A percentile compares a stretch with the other conserved stretches of the same genome.
These are phyloP conservation scores for Starmerella powellii DNA, from an alignment of 805 yeast species.

Conservation along the genomic window DNA sequence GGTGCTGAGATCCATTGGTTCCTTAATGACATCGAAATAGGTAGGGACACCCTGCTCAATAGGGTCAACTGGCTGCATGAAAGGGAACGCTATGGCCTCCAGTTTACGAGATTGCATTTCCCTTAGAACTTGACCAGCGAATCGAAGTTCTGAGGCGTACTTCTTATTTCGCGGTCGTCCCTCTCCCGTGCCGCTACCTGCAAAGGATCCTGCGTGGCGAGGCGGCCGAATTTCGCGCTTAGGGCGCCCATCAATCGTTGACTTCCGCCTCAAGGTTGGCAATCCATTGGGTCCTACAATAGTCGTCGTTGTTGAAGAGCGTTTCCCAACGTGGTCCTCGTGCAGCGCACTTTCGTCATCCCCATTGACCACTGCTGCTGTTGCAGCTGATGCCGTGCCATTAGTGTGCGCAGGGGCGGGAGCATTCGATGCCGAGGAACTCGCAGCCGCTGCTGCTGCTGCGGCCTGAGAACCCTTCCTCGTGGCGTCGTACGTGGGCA, in stretches of 20 bases:
- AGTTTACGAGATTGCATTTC: slow-evolving; percentile 77
- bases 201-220: slow-evolving; percentile 76
- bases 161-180: slow-evolving; percentile 70
- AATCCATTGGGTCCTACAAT: slow-evolving; percentile 32
- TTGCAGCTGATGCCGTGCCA: slow-evolving; percentile 1
- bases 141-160: slow-evolving; percentile 76
- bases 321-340: slow-evolving; percentile 14
- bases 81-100: slow-evolving; percentile 77
- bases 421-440: too few species aligned
- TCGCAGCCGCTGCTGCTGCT: slow-evolving; percentile 29
- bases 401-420: too few species aligned
- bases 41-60: slow-evolving; percentile 87
- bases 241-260: slow-evolving; percentile 65
- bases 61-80: slow-evolving; percentile 87
- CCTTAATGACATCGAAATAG: slow-evolving; percentile 71
- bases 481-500: slow-evolving; percentile 50
- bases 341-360: slow-evolving; percentile 2
- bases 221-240: slow-evolving; percentile 96
- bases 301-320: slow-evolving; percentile 16
- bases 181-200: slow-evolving; percentile 30
- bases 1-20: slow-evolving; percentile 92
- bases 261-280: slow-evolving; percentile 62
- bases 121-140: slow-evolving; percentile 67
- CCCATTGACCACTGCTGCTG: slow-evolving; percentile 17
- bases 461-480: slow-evolving; percentile 27